A percentile compares a stretch with the other conserved stretches of the same genome.
phyloP scores from a whole-genome alignment of 345 rosid genomes.

The Abelmoschus esculentus region DNA sequence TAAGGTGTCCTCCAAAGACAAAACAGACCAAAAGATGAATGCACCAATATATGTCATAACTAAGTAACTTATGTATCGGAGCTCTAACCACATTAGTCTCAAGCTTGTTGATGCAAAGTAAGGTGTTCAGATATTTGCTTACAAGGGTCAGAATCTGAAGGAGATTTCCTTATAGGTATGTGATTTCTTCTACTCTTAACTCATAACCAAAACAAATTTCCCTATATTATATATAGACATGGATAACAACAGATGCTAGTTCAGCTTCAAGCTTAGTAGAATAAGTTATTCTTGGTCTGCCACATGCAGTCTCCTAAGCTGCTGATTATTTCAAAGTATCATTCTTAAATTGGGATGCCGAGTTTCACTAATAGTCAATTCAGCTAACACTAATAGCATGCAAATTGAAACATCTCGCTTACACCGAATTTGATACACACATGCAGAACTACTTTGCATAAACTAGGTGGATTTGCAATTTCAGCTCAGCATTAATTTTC shows the following conservation, averaged over 20 bases:
- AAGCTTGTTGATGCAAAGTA: background rate
- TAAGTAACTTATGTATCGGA: background rate
- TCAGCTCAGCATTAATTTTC: background rate
- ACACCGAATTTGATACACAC: background rate
- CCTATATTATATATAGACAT: background rate
- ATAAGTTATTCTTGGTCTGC: background rate
- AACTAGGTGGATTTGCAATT: background rate
- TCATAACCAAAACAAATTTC: background rate
- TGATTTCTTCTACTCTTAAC: background rate
- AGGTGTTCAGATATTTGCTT: background rate
- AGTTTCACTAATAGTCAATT: background rate
- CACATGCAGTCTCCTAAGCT: background rate
- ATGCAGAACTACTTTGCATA: background rate
- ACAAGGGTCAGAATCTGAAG: background rate
- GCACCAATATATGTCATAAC: background rate
- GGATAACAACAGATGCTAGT: background rate
- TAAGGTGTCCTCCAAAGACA: background rate
- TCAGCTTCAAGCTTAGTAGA: background rate
- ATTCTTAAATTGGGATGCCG: background rate
- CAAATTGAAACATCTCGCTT: background rate
- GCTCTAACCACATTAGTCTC: background rate
- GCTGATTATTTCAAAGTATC: background rate
- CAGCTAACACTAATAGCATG: background rate
- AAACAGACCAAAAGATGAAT: background rate
- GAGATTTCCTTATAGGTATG: background rate